phyloP scores from a whole-genome alignment of 208 protist species.

The Kentomonas sorsogonicus region DNA sequence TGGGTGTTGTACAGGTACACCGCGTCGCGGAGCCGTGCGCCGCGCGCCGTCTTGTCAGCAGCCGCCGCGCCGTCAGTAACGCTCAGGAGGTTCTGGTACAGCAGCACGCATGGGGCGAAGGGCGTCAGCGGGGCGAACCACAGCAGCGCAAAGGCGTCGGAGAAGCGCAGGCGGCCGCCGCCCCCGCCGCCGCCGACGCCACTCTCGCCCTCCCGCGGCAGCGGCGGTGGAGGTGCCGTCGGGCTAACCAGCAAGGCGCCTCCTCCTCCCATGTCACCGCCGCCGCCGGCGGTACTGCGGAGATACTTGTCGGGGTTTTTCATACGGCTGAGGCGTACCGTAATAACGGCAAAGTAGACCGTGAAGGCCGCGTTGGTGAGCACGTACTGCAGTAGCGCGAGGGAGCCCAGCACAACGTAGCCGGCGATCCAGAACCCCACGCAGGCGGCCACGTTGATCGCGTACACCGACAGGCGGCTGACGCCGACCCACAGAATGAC shows the following conservation, averaged over 20 bases:
- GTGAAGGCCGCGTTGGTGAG: constrained; percentile 46
- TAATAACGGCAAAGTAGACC: constrained; percentile 40
- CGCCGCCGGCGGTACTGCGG: no score
- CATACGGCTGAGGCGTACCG: constrained; percentile 20
- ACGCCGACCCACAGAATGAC: constrained; percentile 30
- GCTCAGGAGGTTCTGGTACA: constrained; percentile 51
- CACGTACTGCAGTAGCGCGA: constrained; percentile 45
- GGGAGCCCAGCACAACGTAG: constrained; percentile 40
- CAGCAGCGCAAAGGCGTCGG: constrained; percentile 28
- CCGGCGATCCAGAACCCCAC: constrained; percentile 60
- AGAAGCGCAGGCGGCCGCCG: constrained; percentile 23
- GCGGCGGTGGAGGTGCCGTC: no score
- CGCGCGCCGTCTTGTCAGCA: background rate
- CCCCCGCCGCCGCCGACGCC: constrained; percentile 10
- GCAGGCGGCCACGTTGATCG: constrained; percentile 54
- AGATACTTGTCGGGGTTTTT: constrained; percentile 9
- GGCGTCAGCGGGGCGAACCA: constrained; percentile 57
- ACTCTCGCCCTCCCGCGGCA: background rate
- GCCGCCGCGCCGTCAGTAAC: constrained; percentile 11
- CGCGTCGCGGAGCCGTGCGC: constrained; percentile 19
- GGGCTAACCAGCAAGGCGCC: no score
- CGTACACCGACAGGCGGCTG: constrained; percentile 44
- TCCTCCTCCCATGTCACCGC: no score
- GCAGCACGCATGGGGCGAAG: constrained; percentile 46
- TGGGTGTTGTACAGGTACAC: constrained; percentile 45